These are phyloP conservation scores for Pseudogymnoascus pannorum DNA, from an alignment of 2,329 filamentous ascomycete species.

Conservation along the genomic window DNA sequence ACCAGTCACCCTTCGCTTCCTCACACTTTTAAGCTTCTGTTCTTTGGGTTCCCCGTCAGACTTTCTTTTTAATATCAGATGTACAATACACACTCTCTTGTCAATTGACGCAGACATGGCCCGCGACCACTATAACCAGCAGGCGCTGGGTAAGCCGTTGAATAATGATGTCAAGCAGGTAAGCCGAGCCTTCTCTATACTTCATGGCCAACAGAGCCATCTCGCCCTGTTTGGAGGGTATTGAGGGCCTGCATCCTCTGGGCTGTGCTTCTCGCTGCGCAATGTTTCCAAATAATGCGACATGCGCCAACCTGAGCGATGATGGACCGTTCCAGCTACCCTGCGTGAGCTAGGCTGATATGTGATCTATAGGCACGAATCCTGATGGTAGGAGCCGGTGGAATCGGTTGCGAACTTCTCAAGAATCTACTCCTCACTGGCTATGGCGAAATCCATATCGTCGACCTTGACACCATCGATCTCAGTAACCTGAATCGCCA, in stretches of 20 bases:
- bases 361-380: conserved; percentile 60
- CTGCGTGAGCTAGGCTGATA: conserved; percentile 28
- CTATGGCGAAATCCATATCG: conserved; percentile 87
- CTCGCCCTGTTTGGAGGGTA: background rate
- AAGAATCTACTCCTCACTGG: conserved; percentile 92
- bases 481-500: conserved; percentile 96
- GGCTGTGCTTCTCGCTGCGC: background rate
- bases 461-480: conserved; percentile 97
- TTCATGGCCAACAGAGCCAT: background rate
- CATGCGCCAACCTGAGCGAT: background rate
- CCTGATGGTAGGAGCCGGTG: conserved; percentile 90
- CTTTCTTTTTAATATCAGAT: conserved; percentile 7
- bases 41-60: background rate
- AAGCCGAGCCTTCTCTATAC: conserved; percentile 23
- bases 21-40: background rate
- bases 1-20: background rate
- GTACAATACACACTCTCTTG: conserved; percentile 3
- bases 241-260: background rate
- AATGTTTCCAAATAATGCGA: background rate
- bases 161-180: conserved; percentile 65
- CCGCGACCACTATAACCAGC: conserved; percentile 51
- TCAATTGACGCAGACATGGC: conserved; percentile 19
- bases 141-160: conserved; percentile 59
- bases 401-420: conserved; percentile 93
- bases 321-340: background rate